Percentiles rank a stretch among this genome's conserved stretches.
phyloP scores from a whole-genome alignment of 495 filamentous ascomycete species.

The Penicillium waksmanii region DNA sequence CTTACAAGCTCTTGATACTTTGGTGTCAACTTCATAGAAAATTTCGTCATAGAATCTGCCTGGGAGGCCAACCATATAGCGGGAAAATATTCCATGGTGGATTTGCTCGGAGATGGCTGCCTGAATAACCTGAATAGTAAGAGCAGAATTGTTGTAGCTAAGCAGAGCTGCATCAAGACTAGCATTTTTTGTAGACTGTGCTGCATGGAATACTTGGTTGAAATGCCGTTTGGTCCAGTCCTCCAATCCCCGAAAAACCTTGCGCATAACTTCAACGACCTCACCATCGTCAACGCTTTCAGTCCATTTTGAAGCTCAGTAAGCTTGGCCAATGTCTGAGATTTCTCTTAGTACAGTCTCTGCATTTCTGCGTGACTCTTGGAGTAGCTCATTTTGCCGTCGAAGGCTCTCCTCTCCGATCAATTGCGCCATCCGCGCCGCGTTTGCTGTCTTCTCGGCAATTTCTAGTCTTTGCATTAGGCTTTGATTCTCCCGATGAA shows the following conservation, averaged over 20 bases:
- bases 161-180: too few relatives aligned
- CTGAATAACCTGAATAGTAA: too few relatives aligned
- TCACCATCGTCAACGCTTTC: constrained; percentile 7
- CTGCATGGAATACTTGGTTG: constrained; percentile 1
- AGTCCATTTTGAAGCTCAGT: constrained; percentile 5
- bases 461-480: background rate
- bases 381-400: constrained; percentile 3
- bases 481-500: background rate
- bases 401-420: constrained; percentile 4
- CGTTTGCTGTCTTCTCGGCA: constrained; percentile 1
- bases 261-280: background rate
- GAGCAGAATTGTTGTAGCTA: too few relatives aligned
- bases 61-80: constrained; percentile 3
- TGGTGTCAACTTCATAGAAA: background rate
- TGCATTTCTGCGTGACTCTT: background rate
- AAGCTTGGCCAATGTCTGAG: background rate
- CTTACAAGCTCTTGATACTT: background rate
- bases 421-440: background rate
- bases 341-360: background rate
- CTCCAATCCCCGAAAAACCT: constrained; percentile 3
- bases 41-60: background rate
- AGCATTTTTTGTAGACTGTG: too few relatives aligned
- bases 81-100: constrained; percentile 1
- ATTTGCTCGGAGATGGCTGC: background rate
- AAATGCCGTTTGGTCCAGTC: constrained; percentile 7